Percentiles rank a stretch among this genome's conserved stretches.
Conservation (phyloP, 1,284 basidiomycete species). For the Neotropicomus parvogracilis region DNA sequence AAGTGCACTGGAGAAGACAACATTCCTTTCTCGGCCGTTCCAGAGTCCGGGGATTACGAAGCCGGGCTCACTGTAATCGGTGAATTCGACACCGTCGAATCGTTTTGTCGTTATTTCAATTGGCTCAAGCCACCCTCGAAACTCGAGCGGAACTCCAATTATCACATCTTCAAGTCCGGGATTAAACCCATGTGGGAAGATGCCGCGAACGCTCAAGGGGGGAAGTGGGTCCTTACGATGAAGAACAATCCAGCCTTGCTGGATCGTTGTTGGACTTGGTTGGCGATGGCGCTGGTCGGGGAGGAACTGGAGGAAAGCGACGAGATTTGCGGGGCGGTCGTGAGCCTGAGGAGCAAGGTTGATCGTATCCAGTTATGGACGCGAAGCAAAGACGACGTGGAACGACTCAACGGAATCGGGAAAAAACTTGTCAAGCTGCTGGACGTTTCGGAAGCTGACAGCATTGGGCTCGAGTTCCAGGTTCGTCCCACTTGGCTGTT, state of each 20-base stretch:
- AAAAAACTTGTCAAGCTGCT: conserved; percentile 77
- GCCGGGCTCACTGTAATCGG: conserved; percentile 75
- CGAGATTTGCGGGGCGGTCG: conserved; percentile 88
- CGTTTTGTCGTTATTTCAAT: conserved; percentile 92
- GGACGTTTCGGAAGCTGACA: conserved; percentile 74
- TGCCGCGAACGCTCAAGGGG: conserved; percentile 83
- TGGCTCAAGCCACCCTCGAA: conserved; percentile 89
- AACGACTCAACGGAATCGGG: conserved; percentile 79
- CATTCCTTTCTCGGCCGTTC: conserved; percentile 30
- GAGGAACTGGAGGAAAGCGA: conserved; percentile 86
- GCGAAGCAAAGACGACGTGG: conserved; percentile 76
- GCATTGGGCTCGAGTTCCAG: conserved; percentile 87
- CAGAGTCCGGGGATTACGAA: conserved; percentile 72
- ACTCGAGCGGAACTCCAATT: conserved; percentile 85
- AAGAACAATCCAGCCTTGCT: conserved; percentile 75
- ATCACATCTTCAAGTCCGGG: conserved; percentile 90
- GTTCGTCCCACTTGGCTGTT: conserved; percentile 38
- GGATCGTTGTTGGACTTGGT: conserved; percentile 87
- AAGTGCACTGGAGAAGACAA: conserved; percentile 30
- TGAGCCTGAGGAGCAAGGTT: conserved; percentile 81
- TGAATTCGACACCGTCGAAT: conserved; percentile 82
- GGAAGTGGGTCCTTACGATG: conserved; percentile 94
- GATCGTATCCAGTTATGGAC: conserved; percentile 92
- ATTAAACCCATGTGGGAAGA: conserved; percentile 98
- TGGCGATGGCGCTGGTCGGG: conserved; percentile 88